Base-by-base conservation (phyloP, 768 basidiomycete genomes). In the Termitomyces sp. region DNA sequence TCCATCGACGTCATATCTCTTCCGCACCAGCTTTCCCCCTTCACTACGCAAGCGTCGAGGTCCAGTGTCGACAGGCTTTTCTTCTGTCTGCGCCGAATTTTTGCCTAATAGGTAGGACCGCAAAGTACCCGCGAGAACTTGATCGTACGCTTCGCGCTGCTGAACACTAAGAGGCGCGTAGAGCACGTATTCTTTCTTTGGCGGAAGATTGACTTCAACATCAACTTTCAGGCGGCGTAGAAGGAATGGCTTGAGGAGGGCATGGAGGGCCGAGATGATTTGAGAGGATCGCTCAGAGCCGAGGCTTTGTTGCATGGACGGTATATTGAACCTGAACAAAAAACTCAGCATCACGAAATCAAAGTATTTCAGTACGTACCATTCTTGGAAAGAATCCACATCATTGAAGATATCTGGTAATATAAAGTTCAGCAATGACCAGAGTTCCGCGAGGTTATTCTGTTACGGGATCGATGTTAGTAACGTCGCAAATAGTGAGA, bases 391-490 rank as follows among this genome's bases (percentile, higher is more conserved):
- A 3, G 87, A 80, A 55, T 92, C 86, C 22, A 96, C 76, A 64
- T 98, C 92, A 58, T 86, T 83, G 68, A 98, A 98, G 54, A 98
- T 86, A 62, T 94, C 88, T 0, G 97, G 97, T 5, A 98, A 80
- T 58, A 98, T 91, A 65, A 98, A 99, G 68, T 97, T 97, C 33
- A 99, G 84, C 18, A 98, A 75, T 2, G 92, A 87, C 96, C 94
- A 98, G 3, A 99, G 76, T 68, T 99, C 97, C 5, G 88, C 81
- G 3, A 99, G 79, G 66, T 98, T 98, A 72, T 99, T 98, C 92
- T 99, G 1, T 28, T 7, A 28, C 14, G 10, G 67, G n/a, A 24
- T n/a, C n/a, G 45, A 35, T 56, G 55, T 47, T 56, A 49, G 20
- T 43, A 24, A 33, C 13, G 46, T 3, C 30, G 20, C 36, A 57